phyloP scores from a whole-genome alignment of 2,329 filamentous ascomycete genomes.

The Lasiodiplodia gonubiensis region DNA sequence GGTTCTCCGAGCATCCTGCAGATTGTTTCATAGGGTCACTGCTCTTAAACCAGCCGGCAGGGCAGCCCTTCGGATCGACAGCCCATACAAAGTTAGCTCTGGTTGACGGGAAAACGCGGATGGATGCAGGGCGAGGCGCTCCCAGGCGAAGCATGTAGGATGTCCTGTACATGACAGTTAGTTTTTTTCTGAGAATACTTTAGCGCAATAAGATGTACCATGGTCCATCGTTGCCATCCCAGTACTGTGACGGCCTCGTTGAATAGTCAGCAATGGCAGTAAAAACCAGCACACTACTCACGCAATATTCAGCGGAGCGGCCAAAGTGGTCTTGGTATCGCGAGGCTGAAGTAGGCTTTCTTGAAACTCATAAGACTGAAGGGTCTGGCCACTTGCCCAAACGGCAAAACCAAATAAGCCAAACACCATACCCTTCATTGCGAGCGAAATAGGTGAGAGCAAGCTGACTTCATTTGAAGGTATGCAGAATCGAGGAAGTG shows the following conservation, averaged over 20 bases:
- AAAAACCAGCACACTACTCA: not conserved
- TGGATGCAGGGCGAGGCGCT: not conserved
- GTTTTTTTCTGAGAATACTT: too few relatives aligned
- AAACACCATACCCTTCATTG: not conserved
- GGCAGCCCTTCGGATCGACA: not conserved
- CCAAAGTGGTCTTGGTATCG: not conserved
- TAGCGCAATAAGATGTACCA: too few relatives aligned
- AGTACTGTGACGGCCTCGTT: not conserved
- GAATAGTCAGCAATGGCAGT: not conserved
- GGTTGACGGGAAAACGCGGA: constrained; percentile 3
- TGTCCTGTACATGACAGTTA: not conserved
- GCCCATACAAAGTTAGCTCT: not conserved
- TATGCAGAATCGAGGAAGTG: not conserved
- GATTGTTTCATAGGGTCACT: not conserved
- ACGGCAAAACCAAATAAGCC: not conserved
- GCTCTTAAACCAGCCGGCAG: not conserved
- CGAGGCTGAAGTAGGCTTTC: constrained; percentile 10
- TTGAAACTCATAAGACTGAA: not conserved
- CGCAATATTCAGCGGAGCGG: not conserved
- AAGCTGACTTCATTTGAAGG: not conserved
- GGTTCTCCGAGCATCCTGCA: not conserved
- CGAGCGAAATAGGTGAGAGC: not conserved
- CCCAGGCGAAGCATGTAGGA: constrained; percentile 4
- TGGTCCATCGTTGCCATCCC: constrained; percentile 12
- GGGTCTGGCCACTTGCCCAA: not conserved